A percentile compares a stretch with the other conserved stretches of the same genome.
Evolutionary conservation across 208 protist genomes (phyloP).

Genomic region (Acanthamoeba triangularis): DNA sequence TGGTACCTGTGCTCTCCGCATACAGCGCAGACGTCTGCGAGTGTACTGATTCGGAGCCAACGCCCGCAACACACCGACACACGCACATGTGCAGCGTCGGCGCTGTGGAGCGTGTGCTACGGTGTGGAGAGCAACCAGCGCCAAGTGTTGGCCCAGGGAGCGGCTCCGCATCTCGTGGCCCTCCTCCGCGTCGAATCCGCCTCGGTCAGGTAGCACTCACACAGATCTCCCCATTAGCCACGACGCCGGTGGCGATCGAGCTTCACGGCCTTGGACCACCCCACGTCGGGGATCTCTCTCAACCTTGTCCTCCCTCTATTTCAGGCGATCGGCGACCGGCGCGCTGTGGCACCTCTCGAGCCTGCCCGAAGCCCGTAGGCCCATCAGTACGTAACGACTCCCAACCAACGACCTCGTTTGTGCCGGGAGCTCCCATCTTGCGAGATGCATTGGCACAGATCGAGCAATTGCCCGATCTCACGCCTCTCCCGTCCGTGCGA

Average conservation of each 20-base stretch:
- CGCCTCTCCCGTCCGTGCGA: neutral
- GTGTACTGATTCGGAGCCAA: neutral
- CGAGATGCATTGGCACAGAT: too few species aligned
- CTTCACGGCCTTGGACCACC: too few species aligned
- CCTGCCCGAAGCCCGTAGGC: neutral
- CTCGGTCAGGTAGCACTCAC: neutral
- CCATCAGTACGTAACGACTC: neutral
- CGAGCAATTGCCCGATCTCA: too few species aligned
- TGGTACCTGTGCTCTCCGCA: neutral
- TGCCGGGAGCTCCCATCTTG: too few species aligned
- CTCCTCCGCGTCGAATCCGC: neutral
- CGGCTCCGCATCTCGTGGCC: neutral
- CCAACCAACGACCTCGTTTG: too few species aligned
- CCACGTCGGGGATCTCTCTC: too few species aligned
- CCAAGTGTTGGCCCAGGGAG: slow-evolving; percentile 6
- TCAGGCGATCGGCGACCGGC: slow-evolving; percentile 6
- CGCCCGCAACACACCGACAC: too few species aligned
- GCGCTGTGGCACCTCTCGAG: slow-evolving; percentile 40
- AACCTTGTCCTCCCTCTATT: neutral
- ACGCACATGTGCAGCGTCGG: neutral
- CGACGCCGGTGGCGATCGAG: too few species aligned
- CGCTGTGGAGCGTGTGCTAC: slow-evolving; percentile 24
- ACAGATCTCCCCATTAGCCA: too few species aligned
- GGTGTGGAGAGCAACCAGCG: slow-evolving; percentile 21
- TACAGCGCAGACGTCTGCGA: too few species aligned